Percentiles rank a stretch among this genome's conserved stretches.
Evolutionary conservation across 352 stramenopile genomes (phyloP).

Genomic region (Globisporangium alternatum): DNA sequence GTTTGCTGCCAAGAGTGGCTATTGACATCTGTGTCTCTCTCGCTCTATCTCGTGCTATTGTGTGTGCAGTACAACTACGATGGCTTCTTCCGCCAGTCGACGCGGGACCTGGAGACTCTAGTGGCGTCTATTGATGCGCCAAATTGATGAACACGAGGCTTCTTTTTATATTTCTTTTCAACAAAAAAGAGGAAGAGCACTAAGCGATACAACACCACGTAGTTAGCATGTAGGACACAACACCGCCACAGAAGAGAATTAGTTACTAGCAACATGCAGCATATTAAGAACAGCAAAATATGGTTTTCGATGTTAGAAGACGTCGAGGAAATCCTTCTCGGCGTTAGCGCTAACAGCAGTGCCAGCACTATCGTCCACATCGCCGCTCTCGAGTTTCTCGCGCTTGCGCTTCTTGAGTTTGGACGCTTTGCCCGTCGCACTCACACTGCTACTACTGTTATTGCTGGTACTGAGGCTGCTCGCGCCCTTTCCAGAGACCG

Average conservation of each 20-base stretch:
- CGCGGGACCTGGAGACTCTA: constrained; percentile 64
- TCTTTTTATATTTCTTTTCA: not conserved
- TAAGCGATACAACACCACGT: not conserved
- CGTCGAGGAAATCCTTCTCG: constrained; percentile 48
- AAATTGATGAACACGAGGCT: constrained; percentile 19
- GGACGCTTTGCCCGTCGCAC: constrained; percentile 27
- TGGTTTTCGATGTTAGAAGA: constrained; percentile 33
- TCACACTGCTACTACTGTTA: constrained; percentile 1
- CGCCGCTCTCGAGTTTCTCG: constrained; percentile 24
- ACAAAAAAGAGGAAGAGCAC: not conserved
- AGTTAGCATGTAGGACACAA: constrained; percentile 4
- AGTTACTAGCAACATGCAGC: not conserved
- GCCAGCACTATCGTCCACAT: constrained; percentile 13
- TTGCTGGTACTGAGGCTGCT: not conserved
- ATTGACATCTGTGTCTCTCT: constrained; percentile 1
- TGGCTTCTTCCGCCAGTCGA: constrained; percentile 80
- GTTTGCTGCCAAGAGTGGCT: not conserved
- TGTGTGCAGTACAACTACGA: constrained; percentile 77
- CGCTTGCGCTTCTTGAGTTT: constrained; percentile 60
- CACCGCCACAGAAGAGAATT: constrained; percentile 4
- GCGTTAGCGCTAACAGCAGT: constrained; percentile 11
- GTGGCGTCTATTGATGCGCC: constrained; percentile 47
- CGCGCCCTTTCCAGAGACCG: constrained; percentile 23
- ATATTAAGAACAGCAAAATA: constrained; percentile 8
- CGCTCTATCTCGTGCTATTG: not conserved